phyloP scores from a whole-genome alignment of 805 yeast genomes.

The Ogataea pini region DNA sequence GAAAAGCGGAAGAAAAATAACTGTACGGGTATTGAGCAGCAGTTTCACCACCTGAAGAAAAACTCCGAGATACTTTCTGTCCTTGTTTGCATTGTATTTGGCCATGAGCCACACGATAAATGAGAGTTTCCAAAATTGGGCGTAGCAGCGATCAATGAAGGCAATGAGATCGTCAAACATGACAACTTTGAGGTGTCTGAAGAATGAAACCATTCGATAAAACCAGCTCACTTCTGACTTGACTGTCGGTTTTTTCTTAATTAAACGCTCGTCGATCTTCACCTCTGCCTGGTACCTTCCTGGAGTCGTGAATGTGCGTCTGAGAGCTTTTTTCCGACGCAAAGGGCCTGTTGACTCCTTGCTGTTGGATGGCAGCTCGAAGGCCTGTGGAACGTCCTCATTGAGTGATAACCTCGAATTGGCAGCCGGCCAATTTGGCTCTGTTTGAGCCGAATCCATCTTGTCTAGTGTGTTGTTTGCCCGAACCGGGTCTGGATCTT shows the following conservation, averaged over 20 bases:
- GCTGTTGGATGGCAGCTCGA: background rate
- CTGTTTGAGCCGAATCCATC: conserved; percentile 4
- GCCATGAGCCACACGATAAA: conserved; percentile 11
- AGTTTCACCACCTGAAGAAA: conserved; percentile 16
- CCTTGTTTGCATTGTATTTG: conserved; percentile 16
- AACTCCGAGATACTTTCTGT: conserved; percentile 13
- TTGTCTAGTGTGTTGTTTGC: background rate
- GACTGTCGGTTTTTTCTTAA: conserved; percentile 15
- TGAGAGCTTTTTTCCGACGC: conserved; percentile 6
- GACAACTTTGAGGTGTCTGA: conserved; percentile 13
- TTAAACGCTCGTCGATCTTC: conserved; percentile 15
- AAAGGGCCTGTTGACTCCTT: background rate
- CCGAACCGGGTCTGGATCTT: background rate
- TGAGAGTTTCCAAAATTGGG: conserved; percentile 13
- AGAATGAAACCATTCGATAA: conserved; percentile 14
- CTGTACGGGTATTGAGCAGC: conserved; percentile 16
- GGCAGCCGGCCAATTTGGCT: background rate
- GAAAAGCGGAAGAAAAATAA: conserved; percentile 16
- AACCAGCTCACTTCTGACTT: conserved; percentile 18
- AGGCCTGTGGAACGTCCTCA: conserved; percentile 3
- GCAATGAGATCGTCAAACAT: conserved; percentile 16
- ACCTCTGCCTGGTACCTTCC: conserved; percentile 19
- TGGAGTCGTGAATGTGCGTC: conserved; percentile 16
- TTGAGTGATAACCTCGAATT: background rate
- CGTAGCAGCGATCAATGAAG: conserved; percentile 16